phyloP scores from a whole-genome alignment of 768 basidiomycete genomes.

The Suillus cothurnatus region DNA sequence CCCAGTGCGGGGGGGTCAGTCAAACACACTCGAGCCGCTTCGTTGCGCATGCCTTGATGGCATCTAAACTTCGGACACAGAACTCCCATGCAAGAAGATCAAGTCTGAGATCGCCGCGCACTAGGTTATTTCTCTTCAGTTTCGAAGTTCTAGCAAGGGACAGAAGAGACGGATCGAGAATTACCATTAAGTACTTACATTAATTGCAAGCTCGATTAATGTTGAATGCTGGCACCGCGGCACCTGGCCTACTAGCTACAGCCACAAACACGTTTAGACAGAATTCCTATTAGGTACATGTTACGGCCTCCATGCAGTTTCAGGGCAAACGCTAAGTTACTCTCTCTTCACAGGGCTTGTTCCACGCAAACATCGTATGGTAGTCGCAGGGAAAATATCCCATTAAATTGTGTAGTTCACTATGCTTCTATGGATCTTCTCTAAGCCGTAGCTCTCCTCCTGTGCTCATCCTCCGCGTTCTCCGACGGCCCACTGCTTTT shows the following conservation, averaged over 20 bases:
- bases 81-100: constrained; percentile 23
- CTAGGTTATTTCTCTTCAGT: constrained; percentile 25
- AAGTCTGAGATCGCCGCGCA: constrained; percentile 29
- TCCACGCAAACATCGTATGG: constrained; percentile 10
- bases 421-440: constrained; percentile 32
- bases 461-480: constrained; percentile 47
- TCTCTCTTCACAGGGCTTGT: constrained; percentile 3
- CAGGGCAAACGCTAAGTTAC: constrained; percentile 7
- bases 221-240: constrained; percentile 4
- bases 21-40: constrained; percentile 12
- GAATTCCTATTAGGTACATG: constrained; percentile 5
- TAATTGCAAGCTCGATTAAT: constrained; percentile 1
- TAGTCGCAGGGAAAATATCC: constrained; percentile 9
- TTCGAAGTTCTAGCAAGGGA: constrained; percentile 15
- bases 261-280: constrained; percentile 8
- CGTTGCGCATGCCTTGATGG: constrained; percentile 15
- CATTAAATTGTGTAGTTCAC: constrained; percentile 18
- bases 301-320: constrained; percentile 8
- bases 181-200: constrained; percentile 6
- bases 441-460: constrained; percentile 50
- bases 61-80: constrained; percentile 15
- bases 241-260: not conserved
- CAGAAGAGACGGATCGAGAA: constrained; percentile 12
- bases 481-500: constrained; percentile 37
- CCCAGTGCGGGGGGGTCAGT: constrained; percentile 11